These are phyloP conservation scores for Bipolaris victoriae DNA, from an alignment of 2,329 filamentous ascomycete species.

Conservation along the genomic window DNA sequence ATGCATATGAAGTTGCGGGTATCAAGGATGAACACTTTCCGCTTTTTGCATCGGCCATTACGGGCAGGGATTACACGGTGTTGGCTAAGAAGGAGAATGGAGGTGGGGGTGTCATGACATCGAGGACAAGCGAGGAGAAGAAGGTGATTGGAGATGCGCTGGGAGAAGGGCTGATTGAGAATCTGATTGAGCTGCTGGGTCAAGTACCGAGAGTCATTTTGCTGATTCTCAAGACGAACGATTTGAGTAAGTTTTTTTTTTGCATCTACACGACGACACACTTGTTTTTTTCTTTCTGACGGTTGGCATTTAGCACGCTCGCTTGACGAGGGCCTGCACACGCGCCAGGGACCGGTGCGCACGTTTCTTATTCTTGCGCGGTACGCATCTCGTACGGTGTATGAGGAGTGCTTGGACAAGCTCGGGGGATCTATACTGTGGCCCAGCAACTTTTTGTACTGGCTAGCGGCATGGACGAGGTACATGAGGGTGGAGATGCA, in stretches of 20 bases:
- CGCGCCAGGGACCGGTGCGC: constrained; percentile 66
- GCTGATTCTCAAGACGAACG: constrained; percentile 96
- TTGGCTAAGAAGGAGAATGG: constrained; percentile 60
- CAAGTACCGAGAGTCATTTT: constrained; percentile 91
- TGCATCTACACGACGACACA: background rate
- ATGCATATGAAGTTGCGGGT: constrained; percentile 86
- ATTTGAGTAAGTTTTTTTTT: constrained; percentile 67
- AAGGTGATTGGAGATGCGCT: constrained; percentile 83
- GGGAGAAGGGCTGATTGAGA: constrained; percentile 84
- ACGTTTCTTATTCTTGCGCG: constrained; percentile 69
- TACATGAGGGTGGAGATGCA: constrained; percentile 65
- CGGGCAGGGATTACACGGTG: constrained; percentile 85
- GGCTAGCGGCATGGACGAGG: constrained; percentile 59
- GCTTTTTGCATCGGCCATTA: constrained; percentile 94
- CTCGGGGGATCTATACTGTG: constrained; percentile 58
- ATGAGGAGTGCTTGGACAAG: constrained; percentile 64
- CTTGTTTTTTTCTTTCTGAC: constrained; percentile 13
- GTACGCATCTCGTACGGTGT: constrained; percentile 67
- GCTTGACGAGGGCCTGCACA: constrained; percentile 88
- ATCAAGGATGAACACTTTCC: constrained; percentile 90
- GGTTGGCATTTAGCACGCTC: constrained; percentile 65
- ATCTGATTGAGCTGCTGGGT: constrained; percentile 85
- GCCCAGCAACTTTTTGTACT: constrained; percentile 59
- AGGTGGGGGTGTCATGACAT: constrained; percentile 52
- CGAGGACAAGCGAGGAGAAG: constrained; percentile 77